Evolutionary conservation across 2,329 filamentous ascomycete genomes (phyloP), one percentile per base, ranked within the genome.

Genomic region (Didymellaceae sp.): DNA sequence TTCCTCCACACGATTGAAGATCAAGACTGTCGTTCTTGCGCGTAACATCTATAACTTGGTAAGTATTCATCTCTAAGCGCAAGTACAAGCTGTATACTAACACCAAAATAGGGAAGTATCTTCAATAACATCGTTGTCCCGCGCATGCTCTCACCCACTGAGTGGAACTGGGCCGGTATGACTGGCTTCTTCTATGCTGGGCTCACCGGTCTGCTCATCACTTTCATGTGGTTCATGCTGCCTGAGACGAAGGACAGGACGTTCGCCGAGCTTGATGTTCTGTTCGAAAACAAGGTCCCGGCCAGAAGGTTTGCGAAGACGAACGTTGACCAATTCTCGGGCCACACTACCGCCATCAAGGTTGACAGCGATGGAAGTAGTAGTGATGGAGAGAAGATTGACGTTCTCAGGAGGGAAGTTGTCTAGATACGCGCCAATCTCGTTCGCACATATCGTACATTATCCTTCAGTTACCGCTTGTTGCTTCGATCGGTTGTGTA

Each of bases 1-100:
- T 22, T 90, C 90, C 0, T 90, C 90, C 0, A 85, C 89, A 13
- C 83, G 91, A 5, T 80, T 96, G 31, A 88, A 92, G 68, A 90
- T 93, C 76, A 96, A 96, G 79, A 95, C 91, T 0, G 87, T 96
- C 34, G 90, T 93, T 2, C 81, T 96, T 3, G 90, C 88, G 1
- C 85, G 91, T 38, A 88, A 89, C 58, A 76, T 90, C n/a, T 80
- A 76, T 78, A 91, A 93, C 63, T 77, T 95, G 4, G 48, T 51
- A 51, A 45, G 48, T 42, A 13, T 18, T 82, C 89, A 4, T 79
- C 95, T 25, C 4, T 91, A 67, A 89, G 91, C 75, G 93, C 94
- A 93, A 28, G 89, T 91, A 1, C 80, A 94, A 4, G 89, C 87
- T 69, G 70, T 1, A 69, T 66, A 16, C 61, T 65, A 14, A 51